Percentiles rank a stretch among this genome's conserved stretches.
phyloP scores from a whole-genome alignment of 495 filamentous ascomycete species.

The Bryoglossum gracile region DNA sequence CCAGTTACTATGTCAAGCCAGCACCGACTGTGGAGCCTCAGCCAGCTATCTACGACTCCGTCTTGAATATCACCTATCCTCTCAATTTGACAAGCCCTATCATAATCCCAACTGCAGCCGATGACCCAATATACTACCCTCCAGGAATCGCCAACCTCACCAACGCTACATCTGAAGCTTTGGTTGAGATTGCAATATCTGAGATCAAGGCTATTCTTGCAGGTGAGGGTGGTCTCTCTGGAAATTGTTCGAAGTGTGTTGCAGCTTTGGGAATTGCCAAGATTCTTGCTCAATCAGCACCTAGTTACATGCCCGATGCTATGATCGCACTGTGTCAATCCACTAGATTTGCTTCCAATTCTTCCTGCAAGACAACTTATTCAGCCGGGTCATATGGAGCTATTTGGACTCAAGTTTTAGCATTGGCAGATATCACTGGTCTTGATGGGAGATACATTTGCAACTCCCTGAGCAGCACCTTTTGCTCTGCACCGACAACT shows the following conservation, averaged over 20 bases:
- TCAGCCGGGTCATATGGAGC: slow-evolving; percentile 41
- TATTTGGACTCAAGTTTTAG: slow-evolving; percentile 51
- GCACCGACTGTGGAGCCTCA: slow-evolving; percentile 50
- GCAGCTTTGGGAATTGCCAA: slow-evolving; percentile 43
- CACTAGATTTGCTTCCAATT: slow-evolving; percentile 35
- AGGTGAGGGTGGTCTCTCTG: slow-evolving; percentile 26
- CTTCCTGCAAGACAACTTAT: slow-evolving; percentile 40
- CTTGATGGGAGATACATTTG: slow-evolving; percentile 54
- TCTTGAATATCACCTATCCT: slow-evolving; percentile 50
- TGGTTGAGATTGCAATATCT: slow-evolving; percentile 33
- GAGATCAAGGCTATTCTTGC: slow-evolving; percentile 42
- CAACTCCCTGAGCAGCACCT: slow-evolving; percentile 38
- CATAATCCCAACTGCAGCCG: slow-evolving; percentile 39
- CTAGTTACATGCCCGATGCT: slow-evolving; percentile 39
- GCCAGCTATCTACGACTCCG: slow-evolving; percentile 48
- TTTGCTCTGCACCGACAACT: slow-evolving; percentile 40
- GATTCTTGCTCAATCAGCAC: slow-evolving; percentile 40
- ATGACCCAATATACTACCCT: slow-evolving; percentile 46
- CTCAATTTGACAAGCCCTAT: slow-evolving; percentile 49
- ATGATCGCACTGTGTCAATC: slow-evolving; percentile 44
- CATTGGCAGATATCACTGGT: slow-evolving; percentile 45
- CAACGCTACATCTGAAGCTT: slow-evolving; percentile 30
- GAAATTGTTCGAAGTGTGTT: slow-evolving; percentile 47
- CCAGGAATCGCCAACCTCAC: slow-evolving; percentile 35
- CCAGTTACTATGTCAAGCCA: slow-evolving; percentile 43